A percentile compares a stretch with the other conserved stretches of the same genome.
Conservation (phyloP, 805 yeast species). For the Jamesozyma hellenica region DNA sequence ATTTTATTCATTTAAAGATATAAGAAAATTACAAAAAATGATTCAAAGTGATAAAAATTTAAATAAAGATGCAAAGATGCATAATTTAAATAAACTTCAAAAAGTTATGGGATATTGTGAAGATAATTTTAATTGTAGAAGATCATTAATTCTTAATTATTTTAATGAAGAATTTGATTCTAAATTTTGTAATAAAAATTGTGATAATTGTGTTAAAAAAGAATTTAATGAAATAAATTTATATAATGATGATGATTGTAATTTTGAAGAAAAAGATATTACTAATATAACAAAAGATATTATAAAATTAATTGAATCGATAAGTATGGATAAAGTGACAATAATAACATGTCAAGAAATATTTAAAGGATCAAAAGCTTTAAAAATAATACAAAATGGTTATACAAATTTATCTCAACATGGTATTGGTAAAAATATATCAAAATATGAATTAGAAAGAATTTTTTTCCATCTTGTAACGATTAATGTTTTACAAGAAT, state of each 20-base stretch:
- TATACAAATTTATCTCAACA: conserved; percentile 52
- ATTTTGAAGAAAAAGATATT: conserved; percentile 51
- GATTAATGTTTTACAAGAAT: conserved; percentile 57
- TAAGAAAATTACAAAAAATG: conserved; percentile 61
- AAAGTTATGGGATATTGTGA: conserved; percentile 90
- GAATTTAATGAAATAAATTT: conserved; percentile 4
- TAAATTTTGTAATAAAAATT: conserved; percentile 52
- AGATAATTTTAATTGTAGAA: conserved; percentile 79
- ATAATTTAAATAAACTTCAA: conserved; percentile 63
- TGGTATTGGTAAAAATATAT: conserved; percentile 58
- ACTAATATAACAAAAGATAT: conserved; percentile 54
- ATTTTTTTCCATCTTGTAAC: conserved; percentile 70
- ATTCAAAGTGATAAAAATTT: conserved; percentile 68
- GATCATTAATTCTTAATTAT: conserved; percentile 80
- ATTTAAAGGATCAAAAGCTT: conserved; percentile 58
- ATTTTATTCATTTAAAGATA: conserved; percentile 75
- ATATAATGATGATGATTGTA: conserved; percentile 16
- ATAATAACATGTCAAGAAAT: conserved; percentile 74
- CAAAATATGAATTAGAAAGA: conserved; percentile 68
- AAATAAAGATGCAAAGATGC: conserved; percentile 54
- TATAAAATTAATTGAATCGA: conserved; percentile 44
- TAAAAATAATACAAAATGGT: conserved; percentile 53
- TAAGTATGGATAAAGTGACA: conserved; percentile 58
- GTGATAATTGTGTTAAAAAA: conserved; percentile 72
- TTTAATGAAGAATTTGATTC: conserved; percentile 77